phyloP scores from a whole-genome alignment of 495 filamentous ascomycete genomes.

The Pseudoneurospora amorphoporcata region DNA sequence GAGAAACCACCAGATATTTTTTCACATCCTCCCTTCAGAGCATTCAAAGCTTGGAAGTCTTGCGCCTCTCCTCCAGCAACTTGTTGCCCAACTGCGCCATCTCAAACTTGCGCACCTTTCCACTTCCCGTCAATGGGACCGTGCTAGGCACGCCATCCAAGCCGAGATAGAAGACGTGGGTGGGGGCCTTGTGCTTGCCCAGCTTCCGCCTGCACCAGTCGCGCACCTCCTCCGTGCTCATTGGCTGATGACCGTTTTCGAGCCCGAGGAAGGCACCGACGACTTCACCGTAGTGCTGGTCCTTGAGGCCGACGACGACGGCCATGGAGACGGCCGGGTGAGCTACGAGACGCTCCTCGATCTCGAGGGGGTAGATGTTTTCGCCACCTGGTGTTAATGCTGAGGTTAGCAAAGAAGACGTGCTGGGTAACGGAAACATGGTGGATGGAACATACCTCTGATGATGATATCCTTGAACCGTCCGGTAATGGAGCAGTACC shows the following conservation, averaged over 20 bases:
- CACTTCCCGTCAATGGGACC: conserved; percentile 58
- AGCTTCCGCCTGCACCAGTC: conserved; percentile 50
- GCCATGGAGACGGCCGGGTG: conserved; percentile 47
- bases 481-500: conserved; percentile 55
- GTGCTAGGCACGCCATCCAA: conserved; percentile 44
- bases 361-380: conserved; percentile 61
- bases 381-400: conserved; percentile 32
- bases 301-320: conserved; percentile 52
- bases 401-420: not conserved
- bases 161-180: conserved; percentile 56
- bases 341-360: conserved; percentile 53
- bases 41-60: conserved; percentile 30
- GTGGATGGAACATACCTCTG: conserved; percentile 24
- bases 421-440: not conserved
- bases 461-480: conserved; percentile 59
- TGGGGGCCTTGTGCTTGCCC: conserved; percentile 57
- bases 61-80: conserved; percentile 26
- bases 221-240: conserved; percentile 40
- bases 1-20: not conserved
- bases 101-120: conserved; percentile 61
- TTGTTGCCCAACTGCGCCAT: conserved; percentile 47
- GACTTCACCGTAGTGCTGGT: conserved; percentile 56
- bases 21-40: conserved; percentile 14
- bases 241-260: conserved; percentile 21
- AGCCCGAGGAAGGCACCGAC: conserved; percentile 51